phyloP scores from a whole-genome alignment of 495 filamentous ascomycete species.

The Niebla homalea region DNA sequence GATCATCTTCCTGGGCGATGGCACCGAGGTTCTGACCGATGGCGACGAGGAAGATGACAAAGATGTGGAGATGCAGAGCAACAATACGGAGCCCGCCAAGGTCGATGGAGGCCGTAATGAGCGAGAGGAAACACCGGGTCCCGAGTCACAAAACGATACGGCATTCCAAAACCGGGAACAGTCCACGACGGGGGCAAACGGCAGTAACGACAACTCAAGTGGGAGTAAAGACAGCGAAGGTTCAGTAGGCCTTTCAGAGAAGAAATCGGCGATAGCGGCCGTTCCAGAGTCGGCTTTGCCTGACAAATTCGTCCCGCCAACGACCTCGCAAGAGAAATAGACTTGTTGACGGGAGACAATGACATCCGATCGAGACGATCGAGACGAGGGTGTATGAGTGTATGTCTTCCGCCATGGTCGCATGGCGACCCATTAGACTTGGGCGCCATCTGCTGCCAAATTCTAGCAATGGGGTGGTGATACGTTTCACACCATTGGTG shows the following conservation, averaged over 20 bases:
- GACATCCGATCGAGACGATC: neutral
- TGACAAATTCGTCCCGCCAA: slow-evolving; percentile 16
- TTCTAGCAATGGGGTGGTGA: too few species aligned
- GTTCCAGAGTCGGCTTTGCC: slow-evolving; percentile 18
- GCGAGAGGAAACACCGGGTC: slow-evolving; percentile 48
- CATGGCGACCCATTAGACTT: too few species aligned
- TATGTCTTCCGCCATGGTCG: too few species aligned
- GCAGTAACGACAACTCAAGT: slow-evolving; percentile 20
- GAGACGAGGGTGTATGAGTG: neutral
- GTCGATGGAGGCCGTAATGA: slow-evolving; percentile 28
- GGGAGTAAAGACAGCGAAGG: slow-evolving; percentile 9
- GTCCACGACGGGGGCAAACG: slow-evolving; percentile 33
- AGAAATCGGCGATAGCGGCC: slow-evolving; percentile 4
- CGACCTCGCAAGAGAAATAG: slow-evolving; percentile 7
- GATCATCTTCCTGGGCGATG: slow-evolving; percentile 90
- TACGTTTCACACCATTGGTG: too few species aligned
- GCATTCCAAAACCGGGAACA: slow-evolving; percentile 18
- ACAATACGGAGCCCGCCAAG: slow-evolving; percentile 24
- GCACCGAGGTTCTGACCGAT: slow-evolving; percentile 75
- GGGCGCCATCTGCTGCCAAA: too few species aligned
- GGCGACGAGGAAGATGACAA: slow-evolving; percentile 82
- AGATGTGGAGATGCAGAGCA: slow-evolving; percentile 48
- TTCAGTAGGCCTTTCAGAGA: slow-evolving; percentile 1
- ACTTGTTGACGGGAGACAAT: too few species aligned
- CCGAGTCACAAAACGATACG: slow-evolving; percentile 30